Percentiles rank a stretch among this genome's conserved stretches.
phyloP scores from a whole-genome alignment of 1,284 basidiomycete species.

The Apiotrichum brassicae region DNA sequence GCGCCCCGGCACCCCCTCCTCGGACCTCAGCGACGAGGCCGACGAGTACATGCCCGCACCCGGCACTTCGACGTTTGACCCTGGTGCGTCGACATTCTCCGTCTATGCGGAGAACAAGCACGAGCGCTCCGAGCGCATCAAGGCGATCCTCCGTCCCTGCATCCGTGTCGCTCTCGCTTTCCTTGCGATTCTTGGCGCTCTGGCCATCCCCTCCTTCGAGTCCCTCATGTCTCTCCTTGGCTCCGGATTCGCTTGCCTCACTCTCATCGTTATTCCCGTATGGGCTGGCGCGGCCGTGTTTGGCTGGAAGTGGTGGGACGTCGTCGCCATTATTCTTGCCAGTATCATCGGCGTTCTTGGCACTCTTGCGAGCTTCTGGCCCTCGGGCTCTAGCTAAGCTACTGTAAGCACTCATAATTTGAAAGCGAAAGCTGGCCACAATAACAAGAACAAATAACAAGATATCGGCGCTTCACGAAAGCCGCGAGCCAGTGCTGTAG shows the following conservation, averaged over 20 bases:
- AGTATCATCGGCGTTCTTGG: constrained; percentile 66
- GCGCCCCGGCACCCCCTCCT: constrained; percentile 17
- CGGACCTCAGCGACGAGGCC: not conserved
- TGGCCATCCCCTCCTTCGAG: constrained; percentile 77
- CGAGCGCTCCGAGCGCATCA: constrained; percentile 40
- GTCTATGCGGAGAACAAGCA: constrained; percentile 51
- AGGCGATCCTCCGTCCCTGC: constrained; percentile 51
- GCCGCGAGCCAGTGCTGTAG: too few relatives aligned
- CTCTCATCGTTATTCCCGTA: constrained; percentile 73
- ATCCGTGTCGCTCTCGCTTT: constrained; percentile 60
- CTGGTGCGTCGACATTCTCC: constrained; percentile 41
- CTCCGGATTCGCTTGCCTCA: constrained; percentile 69
- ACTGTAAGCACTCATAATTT: too few relatives aligned
- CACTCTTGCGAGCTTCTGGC: constrained; percentile 48
- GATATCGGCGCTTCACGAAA: too few relatives aligned
- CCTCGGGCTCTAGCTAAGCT: too few relatives aligned
- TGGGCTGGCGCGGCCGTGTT: constrained; percentile 52
- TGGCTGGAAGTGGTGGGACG: constrained; percentile 54
- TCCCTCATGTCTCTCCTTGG: constrained; percentile 81
- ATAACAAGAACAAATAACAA: too few relatives aligned
- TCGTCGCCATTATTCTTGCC: constrained; percentile 52
- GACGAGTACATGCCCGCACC: constrained; percentile 4
- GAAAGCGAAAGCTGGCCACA: too few relatives aligned
- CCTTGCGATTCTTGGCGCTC: constrained; percentile 62
- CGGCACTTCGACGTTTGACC: constrained; percentile 49